A percentile compares a stretch with the other conserved stretches of the same genome.
Evolutionary conservation across 805 yeast species (phyloP).

Genomic region (Alloascoidea africana): DNA sequence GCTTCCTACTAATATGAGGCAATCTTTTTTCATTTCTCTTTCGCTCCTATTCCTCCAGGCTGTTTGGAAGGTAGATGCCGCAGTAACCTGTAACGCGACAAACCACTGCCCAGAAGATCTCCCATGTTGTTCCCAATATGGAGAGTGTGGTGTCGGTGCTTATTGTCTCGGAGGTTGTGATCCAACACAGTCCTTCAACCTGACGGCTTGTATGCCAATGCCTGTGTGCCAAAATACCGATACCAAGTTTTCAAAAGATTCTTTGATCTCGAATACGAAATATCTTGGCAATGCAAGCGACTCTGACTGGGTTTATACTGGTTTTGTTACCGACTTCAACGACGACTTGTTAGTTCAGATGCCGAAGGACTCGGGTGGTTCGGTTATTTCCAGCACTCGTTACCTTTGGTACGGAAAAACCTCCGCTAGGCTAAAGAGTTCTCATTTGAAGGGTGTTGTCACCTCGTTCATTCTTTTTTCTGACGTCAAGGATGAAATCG

Average conservation of each 20-base stretch:
- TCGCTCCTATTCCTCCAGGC: too few relatives aligned
- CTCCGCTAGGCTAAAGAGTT: constrained; percentile 51
- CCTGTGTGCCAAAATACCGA: constrained; percentile 48
- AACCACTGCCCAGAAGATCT: constrained; percentile 50
- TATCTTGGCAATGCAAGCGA: constrained; percentile 61
- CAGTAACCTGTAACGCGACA: constrained; percentile 34
- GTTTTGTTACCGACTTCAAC: constrained; percentile 37
- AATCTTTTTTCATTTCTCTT: too few relatives aligned
- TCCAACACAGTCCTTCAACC: constrained; percentile 48
- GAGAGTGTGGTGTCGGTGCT: constrained; percentile 64
- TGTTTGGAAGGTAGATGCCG: too few relatives aligned
- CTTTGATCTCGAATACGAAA: constrained; percentile 19
- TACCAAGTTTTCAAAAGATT: constrained; percentile 14
- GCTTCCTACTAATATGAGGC: too few relatives aligned
- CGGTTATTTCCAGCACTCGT: constrained; percentile 66
- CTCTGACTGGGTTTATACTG: constrained; percentile 55
- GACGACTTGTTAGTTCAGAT: constrained; percentile 53
- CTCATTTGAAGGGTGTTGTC: constrained; percentile 68
- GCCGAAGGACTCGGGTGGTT: constrained; percentile 64
- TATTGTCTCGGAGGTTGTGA: constrained; percentile 84
- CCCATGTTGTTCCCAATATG: constrained; percentile 84
- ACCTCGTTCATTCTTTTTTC: constrained; percentile 73
- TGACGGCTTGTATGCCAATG: constrained; percentile 71
- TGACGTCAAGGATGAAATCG: constrained; percentile 82
- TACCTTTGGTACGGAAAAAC: constrained; percentile 85